A percentile compares a stretch with the other conserved stretches of the same genome.
These are phyloP conservation scores for Excoecaria cochinchinensis DNA, from an alignment of 345 rosid genomes.

Conservation along the genomic window DNA sequence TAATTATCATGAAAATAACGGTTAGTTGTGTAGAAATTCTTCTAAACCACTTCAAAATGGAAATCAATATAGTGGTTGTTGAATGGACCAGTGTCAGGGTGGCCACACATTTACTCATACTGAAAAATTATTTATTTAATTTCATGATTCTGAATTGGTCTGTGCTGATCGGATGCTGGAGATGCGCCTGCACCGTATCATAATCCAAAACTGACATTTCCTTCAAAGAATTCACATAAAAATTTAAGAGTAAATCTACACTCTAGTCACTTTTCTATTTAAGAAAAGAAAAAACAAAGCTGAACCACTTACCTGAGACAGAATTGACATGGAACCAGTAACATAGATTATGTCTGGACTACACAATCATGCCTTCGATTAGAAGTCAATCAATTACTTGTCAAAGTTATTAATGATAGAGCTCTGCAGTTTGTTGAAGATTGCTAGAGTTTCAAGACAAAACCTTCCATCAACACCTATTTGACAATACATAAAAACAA, in stretches of 20 bases:
- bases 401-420: conserved; percentile 14
- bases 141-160: too few relatives aligned
- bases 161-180: too few relatives aligned
- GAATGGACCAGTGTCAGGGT: background rate
- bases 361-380: conserved; percentile 24
- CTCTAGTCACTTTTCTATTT: too few relatives aligned
- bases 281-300: background rate
- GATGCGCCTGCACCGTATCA: too few relatives aligned
- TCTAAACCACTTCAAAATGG: conserved; percentile 7
- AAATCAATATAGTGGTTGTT: background rate
- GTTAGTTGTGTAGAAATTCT: conserved; percentile 1
- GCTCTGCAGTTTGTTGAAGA: conserved; percentile 14
- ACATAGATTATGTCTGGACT: background rate
- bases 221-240: too few relatives aligned
- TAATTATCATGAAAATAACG: background rate
- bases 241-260: too few relatives aligned
- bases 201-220: too few relatives aligned
- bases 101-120: background rate
- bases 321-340: conserved; percentile 16
- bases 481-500: background rate
- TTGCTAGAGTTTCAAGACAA: conserved; percentile 20
- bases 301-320: background rate
- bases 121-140: too few relatives aligned
- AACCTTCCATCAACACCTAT: conserved; percentile 10
- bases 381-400: conserved; percentile 33